Evolutionary conservation across 495 filamentous ascomycete species (phyloP).

Genomic region (Xylaria acuta): DNA sequence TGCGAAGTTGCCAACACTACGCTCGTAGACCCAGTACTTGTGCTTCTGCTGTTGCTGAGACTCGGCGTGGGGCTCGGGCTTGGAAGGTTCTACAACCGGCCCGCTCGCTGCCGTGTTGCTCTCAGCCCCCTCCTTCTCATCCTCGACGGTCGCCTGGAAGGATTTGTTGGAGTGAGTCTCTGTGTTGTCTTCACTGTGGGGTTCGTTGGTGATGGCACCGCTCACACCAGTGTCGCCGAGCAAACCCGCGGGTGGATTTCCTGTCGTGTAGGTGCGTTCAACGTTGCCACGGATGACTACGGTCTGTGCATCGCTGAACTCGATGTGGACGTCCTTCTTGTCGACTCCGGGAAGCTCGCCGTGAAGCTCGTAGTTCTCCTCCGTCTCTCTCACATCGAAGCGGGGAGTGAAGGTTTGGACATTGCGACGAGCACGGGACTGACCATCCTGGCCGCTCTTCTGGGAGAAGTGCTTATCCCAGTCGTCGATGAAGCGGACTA

Average conservation of each 20-base stretch:
- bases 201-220: conserved; percentile 51
- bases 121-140: conserved; percentile 45
- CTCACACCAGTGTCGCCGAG: conserved; percentile 35
- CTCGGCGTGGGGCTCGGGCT: conserved; percentile 39
- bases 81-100: conserved; percentile 35
- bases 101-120: conserved; percentile 23
- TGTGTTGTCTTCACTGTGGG: conserved; percentile 69
- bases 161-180: conserved; percentile 38
- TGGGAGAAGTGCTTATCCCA: conserved; percentile 62
- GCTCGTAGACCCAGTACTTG: conserved; percentile 84
- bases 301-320: conserved; percentile 82
- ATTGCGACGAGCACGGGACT: conserved; percentile 15
- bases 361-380: conserved; percentile 75
- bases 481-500: conserved; percentile 81
- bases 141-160: conserved; percentile 67
- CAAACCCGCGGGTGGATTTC: conserved; percentile 47
- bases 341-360: conserved; percentile 88
- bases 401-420: conserved; percentile 67
- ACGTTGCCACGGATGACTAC: conserved; percentile 73
- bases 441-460: conserved; percentile 35
- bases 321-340: conserved; percentile 77
- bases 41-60: conserved; percentile 45
- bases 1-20: conserved; percentile 78
- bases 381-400: conserved; percentile 81
- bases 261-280: conserved; percentile 61